These are phyloP conservation scores for Pseudozyma pruni DNA, from an alignment of 1,284 basidiomycete species.

Conservation along the genomic window DNA sequence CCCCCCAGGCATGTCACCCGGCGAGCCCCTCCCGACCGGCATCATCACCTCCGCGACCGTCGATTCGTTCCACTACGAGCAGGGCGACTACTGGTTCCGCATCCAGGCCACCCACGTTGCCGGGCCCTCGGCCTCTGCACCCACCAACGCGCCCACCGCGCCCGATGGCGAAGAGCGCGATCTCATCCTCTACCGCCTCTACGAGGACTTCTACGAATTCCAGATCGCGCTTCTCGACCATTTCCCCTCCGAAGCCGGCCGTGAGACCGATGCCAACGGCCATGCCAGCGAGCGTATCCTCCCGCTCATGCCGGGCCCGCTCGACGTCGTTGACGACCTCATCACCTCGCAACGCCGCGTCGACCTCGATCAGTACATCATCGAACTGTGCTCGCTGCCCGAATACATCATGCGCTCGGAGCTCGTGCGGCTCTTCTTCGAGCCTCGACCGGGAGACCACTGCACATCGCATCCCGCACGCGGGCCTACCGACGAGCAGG, in stretches of 20 bases:
- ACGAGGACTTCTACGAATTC: constrained; percentile 99
- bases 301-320: constrained; percentile 95
- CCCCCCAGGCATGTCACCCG: constrained; percentile 57
- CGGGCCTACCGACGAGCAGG: constrained; percentile 20
- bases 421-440: constrained; percentile 85
- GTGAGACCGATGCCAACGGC: constrained; percentile 65
- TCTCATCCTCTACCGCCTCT: constrained; percentile 90
- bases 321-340: constrained; percentile 81
- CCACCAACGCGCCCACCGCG: constrained; percentile 44
- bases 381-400: constrained; percentile 78
- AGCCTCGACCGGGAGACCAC: constrained; percentile 84
- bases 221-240: constrained; percentile 78
- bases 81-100: constrained; percentile 97
- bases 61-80: constrained; percentile 94
- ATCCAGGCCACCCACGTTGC: constrained; percentile 80
- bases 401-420: constrained; percentile 84
- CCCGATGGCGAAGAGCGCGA: constrained; percentile 72
- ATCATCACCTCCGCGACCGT: constrained; percentile 88
- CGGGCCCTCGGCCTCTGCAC: constrained; percentile 36
- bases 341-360: constrained; percentile 82
- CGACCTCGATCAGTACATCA: constrained; percentile 89
- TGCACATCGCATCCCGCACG: constrained; percentile 56
- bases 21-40: constrained; percentile 70
- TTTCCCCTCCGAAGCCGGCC: constrained; percentile 41
- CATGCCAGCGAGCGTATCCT: constrained; percentile 76